Conservation (phyloP, 1,284 basidiomycete species). For the Grifola frondosa region DNA sequence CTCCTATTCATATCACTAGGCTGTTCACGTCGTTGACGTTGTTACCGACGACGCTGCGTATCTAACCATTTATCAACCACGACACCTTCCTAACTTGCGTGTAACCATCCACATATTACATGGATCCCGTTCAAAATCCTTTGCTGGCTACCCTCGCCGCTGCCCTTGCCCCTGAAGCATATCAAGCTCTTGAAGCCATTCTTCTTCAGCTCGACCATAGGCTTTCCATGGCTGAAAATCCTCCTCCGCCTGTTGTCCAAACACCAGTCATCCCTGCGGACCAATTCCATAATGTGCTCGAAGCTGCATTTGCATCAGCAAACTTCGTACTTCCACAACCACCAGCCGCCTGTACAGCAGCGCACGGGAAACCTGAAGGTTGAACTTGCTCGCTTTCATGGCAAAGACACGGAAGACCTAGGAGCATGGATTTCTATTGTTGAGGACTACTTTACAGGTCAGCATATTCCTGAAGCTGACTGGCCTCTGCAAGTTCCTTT, state of each 20-base stretch:
- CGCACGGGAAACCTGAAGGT: not conserved
- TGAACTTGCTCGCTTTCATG: slow-evolving; percentile 2
- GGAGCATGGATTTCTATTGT: slow-evolving; percentile 1
- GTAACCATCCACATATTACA: no score
- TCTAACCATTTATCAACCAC: no score
- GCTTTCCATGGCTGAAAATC: not conserved
- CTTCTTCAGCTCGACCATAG: not conserved
- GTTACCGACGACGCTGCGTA: no score
- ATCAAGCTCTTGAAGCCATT: slow-evolving; percentile 1
- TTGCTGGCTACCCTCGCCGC: slow-evolving; percentile 1
- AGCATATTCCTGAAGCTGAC: slow-evolving; percentile 2
- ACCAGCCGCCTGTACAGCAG: not conserved
- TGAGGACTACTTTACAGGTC: slow-evolving; percentile 4
- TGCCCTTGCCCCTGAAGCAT: not conserved
- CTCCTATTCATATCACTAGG: no score
- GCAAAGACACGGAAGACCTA: slow-evolving; percentile 1
- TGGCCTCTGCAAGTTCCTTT: slow-evolving; percentile 4
- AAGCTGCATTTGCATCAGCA: not conserved
- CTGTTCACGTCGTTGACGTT: no score
- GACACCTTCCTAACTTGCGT: no score
- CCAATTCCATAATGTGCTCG: not conserved
- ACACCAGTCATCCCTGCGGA: not conserved
- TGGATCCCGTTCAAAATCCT: no score
- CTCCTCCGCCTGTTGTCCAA: no score
- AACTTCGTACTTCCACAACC: slow-evolving; percentile 4